Base-by-base conservation (phyloP, 2,329 filamentous ascomycete genomes). In the Bipolaris cookei region DNA sequence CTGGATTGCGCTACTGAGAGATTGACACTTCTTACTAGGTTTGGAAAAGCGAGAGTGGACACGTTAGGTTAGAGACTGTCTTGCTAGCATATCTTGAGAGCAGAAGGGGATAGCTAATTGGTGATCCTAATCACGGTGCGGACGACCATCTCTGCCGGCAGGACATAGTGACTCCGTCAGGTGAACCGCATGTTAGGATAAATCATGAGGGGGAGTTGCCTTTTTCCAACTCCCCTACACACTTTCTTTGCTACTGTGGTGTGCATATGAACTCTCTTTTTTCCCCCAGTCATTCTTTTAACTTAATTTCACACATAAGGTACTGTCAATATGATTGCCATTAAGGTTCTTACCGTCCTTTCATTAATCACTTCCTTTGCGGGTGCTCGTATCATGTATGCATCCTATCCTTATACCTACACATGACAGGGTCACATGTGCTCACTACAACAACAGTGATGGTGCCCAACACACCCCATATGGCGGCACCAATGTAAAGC, bases 401-500 rank as follows among this genome's bases (percentile, higher is more conserved):
- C 45, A 16, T 35, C 6, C 23, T 37, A 3, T 20, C 13, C 18
- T n/a, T 32, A 6, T 30, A 20, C 43, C 32, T 13, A 37, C 21
- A 30, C 28, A 30, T 30, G 28, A 13, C 21, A 7, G 6, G 18
- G 18, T 6, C 30, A 20, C 7, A 28, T 2, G 32, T 30, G 37
- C 54, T 65, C 21, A 65, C 23, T 30, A 8, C 6, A 11, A 8
- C 21, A 21, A 20, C 21, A 69, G 66, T 46, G 51, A 68, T 49
- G 67, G 67, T 32, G 61, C 67, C 11, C 41, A 64, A 32, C 64
- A 67, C 41, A 66, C 65, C 16, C 67, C 53, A 11, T 54, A 41
- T 45, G 16, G 48, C 8, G 64, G 64, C 6, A 51, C 39, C 2
- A 67, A 67, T 41, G 62, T 66, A 18, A 69, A 67, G 54, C 63